Conservation (phyloP, 1,284 basidiomycete genomes). For the Cystobasidiaceae sp. region DNA sequence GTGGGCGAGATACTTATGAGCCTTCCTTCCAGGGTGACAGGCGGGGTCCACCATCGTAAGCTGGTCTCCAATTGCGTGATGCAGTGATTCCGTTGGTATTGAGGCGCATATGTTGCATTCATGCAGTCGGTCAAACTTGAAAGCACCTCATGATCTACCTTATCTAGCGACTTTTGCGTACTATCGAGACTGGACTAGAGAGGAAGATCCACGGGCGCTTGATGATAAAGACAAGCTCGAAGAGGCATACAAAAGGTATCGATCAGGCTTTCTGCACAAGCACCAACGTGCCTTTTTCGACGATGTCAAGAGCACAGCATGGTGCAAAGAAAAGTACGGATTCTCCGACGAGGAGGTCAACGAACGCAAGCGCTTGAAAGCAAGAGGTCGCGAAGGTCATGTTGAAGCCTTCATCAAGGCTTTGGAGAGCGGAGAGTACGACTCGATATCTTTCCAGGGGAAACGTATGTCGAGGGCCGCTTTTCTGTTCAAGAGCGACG, state of each 20-base stretch:
- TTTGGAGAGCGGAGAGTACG: slow-evolving; percentile 73
- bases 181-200: slow-evolving; percentile 40
- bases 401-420: slow-evolving; percentile 67
- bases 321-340: slow-evolving; percentile 93
- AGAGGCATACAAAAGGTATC: slow-evolving; percentile 41
- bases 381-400: slow-evolving; percentile 71
- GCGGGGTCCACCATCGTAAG: slow-evolving; percentile 11
- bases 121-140: slow-evolving; percentile 34
- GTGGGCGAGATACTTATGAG: slow-evolving; percentile 4
- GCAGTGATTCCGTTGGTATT: not conserved
- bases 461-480: slow-evolving; percentile 39
- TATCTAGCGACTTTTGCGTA: slow-evolving; percentile 39
- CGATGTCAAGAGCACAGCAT: slow-evolving; percentile 49
- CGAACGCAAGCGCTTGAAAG: slow-evolving; percentile 67
- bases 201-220: slow-evolving; percentile 31
- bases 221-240: slow-evolving; percentile 37
- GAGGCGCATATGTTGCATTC: not conserved
- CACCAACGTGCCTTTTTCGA: slow-evolving; percentile 36
- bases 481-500: not conserved
- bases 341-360: slow-evolving; percentile 61
- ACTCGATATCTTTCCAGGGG: slow-evolving; percentile 54
- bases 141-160: slow-evolving; percentile 38
- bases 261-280: slow-evolving; percentile 32
- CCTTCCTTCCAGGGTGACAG: slow-evolving; percentile 7
- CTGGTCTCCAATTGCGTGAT: not conserved